A percentile compares a stretch with the other conserved stretches of the same genome.
phyloP scores from a whole-genome alignment of 1,284 basidiomycete species.

The Puccinia novopanici region DNA sequence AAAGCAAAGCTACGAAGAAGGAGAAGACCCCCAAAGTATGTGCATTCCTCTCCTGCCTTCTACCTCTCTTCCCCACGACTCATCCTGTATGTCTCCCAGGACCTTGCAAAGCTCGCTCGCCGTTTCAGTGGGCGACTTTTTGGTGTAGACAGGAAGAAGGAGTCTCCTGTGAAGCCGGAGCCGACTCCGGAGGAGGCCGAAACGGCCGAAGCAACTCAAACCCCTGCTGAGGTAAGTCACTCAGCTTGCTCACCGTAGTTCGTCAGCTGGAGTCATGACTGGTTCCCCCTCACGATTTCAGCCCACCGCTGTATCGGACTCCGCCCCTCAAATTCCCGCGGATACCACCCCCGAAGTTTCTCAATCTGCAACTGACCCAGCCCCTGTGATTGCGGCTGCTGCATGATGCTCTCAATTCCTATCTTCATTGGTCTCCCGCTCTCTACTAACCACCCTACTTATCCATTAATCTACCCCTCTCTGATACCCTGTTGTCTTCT shows the following conservation, averaged over 20 bases:
- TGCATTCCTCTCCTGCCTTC: background rate
- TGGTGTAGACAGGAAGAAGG: slow-evolving; percentile 40
- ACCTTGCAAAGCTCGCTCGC: slow-evolving; percentile 40
- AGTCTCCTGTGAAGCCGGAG: slow-evolving; percentile 14
- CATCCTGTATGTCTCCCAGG: background rate
- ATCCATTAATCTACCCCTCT: background rate
- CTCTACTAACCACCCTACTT: background rate
- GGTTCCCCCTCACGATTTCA: background rate
- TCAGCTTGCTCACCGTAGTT: no score
- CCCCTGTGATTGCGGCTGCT: slow-evolving; percentile 41
- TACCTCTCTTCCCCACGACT: background rate
- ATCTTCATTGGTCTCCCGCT: background rate
- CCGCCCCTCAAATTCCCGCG: slow-evolving; percentile 22
- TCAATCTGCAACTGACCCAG: slow-evolving; percentile 14
- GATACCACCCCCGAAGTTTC: no score
- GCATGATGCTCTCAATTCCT: background rate
- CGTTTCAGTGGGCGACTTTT: slow-evolving; percentile 48
- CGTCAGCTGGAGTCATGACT: no score
- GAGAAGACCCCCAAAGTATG: slow-evolving; percentile 46
- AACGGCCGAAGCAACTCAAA: background rate
- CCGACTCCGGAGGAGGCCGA: slow-evolving; percentile 39
- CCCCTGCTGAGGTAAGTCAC: slow-evolving; percentile 8
- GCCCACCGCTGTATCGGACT: background rate
- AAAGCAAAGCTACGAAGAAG: slow-evolving; percentile 26
- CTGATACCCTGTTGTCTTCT: background rate